Evolutionary conservation across 768 basidiomycete genomes (phyloP).

Genomic region (Boletus coccyginus): DNA sequence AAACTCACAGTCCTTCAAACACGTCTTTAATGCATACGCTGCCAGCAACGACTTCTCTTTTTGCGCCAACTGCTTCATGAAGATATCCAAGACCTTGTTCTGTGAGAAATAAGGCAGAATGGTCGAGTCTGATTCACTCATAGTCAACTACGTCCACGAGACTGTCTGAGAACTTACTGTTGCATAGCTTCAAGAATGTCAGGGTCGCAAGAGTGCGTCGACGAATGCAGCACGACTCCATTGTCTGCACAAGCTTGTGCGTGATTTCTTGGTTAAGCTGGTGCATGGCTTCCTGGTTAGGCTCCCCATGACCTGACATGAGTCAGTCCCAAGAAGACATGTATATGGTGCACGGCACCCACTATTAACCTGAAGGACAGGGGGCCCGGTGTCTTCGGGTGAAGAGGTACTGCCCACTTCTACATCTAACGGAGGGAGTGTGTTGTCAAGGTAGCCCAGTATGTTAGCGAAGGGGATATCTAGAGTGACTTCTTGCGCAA

Average conservation of each 20-base stretch:
- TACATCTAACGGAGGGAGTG: constrained; percentile 1
- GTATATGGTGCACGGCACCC: neutral
- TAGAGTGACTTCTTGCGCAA: neutral
- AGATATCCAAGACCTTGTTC: neutral
- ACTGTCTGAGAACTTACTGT: neutral
- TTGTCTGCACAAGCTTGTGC: neutral
- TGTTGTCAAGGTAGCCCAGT: neutral
- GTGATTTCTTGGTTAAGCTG: neutral
- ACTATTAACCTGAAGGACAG: neutral
- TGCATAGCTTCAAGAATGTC: constrained; percentile 7
- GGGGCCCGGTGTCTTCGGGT: neutral
- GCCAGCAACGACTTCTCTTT: constrained; percentile 4
- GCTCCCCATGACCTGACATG: neutral
- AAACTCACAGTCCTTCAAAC: neutral
- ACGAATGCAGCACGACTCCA: neutral
- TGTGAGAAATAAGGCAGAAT: neutral
- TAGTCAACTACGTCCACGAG: neutral
- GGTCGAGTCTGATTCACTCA: neutral
- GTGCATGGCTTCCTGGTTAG: too few species aligned
- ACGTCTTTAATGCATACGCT: constrained; percentile 4
- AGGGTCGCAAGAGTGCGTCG: constrained; percentile 6
- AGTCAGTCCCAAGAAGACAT: neutral
- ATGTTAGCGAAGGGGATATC: neutral
- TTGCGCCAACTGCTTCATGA: neutral
- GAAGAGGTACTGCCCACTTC: neutral